Conservation (phyloP, 352 stramenopile species). For the Thalassiosira hispida region DNA sequence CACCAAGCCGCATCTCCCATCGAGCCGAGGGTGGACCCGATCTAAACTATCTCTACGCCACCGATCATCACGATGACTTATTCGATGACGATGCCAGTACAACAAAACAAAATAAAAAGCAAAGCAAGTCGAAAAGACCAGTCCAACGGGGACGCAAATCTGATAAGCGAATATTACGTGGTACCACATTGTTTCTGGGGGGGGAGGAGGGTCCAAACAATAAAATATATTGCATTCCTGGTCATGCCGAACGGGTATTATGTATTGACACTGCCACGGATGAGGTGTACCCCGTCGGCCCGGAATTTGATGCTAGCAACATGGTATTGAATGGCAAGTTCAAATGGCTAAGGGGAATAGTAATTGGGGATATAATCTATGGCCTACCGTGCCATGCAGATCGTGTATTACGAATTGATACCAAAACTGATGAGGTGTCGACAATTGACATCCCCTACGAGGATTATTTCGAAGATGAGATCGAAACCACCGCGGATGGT, state of each 20-base stretch:
- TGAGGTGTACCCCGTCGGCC: conserved; percentile 62
- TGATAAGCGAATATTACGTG: conserved; percentile 30
- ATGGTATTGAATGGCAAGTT: conserved; percentile 56
- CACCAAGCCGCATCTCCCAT: conserved; percentile 43
- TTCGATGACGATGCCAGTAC: conserved; percentile 5
- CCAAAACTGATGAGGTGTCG: conserved; percentile 46
- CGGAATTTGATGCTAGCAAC: conserved; percentile 44
- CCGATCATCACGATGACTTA: conserved; percentile 14
- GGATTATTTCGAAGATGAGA: conserved; percentile 58
- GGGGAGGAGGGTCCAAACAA: conserved; percentile 73
- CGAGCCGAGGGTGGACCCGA: conserved; percentile 33
- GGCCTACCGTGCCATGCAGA: conserved; percentile 75
- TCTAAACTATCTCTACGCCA: conserved; percentile 53
- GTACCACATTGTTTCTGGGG: conserved; percentile 73
- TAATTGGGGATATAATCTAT: conserved; percentile 70
- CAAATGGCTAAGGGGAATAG: conserved; percentile 80
- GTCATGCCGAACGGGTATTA: conserved; percentile 59
- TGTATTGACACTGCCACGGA: conserved; percentile 65
- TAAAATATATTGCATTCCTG: conserved; percentile 84
- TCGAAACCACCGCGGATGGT: conserved; percentile 19
- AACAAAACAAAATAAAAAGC: conserved; percentile 17
- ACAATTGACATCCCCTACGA: conserved; percentile 69
- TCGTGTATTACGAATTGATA: conserved; percentile 71
- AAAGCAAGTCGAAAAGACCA: conserved; percentile 8
- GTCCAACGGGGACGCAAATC: conserved; percentile 16